Evolutionary conservation across 2,329 filamentous ascomycete species (phyloP), one percentile per base, ranked within the genome.

Genomic region (Microcera coccophila): DNA sequence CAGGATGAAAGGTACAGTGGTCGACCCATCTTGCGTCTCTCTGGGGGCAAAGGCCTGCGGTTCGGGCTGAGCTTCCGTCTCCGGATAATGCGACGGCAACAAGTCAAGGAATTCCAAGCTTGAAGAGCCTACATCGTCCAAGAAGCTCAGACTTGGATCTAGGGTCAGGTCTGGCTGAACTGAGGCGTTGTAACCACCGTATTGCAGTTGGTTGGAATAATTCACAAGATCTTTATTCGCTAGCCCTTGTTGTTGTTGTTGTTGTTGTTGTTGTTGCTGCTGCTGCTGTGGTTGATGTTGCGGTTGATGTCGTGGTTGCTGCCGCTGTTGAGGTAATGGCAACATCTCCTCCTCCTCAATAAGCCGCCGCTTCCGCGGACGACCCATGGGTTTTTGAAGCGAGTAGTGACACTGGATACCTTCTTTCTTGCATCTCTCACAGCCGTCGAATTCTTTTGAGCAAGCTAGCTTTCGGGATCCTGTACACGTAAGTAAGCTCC

Each of bases 391-490:
- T 62, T 84, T 84, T 59, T 84, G 81, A 11, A 72, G 67, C 7
- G 80, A 84, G 62, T 84, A 85, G 50, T 78, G 69, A 55, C 81
- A 85, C 32, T 47, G 42, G 32, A 82, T 73, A 44, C 69, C 71
- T 52, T 84, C 81, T 42, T 70, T 71, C 41, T 65, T 69, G 57
- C 81, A 85, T 43, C 81, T 73, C 7, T 70, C 64, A 59, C 81
- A 85, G 42, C 79, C 79, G 39, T 75, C 71, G 2, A 68, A 59
- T 52, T 84, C 78, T 55, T 84, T 84, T 31, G 78, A 75, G 61
- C 81, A 85, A 35, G 80, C 80, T 36, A 84, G 73, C 58, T 85
- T 85, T 39, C 81, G 74, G 18, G 70, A 67, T 54, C 81, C 81
- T 84, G 46, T 19, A 45, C 42, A 48, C 45, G 39, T 42, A 39